Evolutionary conservation across 805 yeast genomes (phyloP).

Genomic region (Hanseniaspora lindneri): DNA sequence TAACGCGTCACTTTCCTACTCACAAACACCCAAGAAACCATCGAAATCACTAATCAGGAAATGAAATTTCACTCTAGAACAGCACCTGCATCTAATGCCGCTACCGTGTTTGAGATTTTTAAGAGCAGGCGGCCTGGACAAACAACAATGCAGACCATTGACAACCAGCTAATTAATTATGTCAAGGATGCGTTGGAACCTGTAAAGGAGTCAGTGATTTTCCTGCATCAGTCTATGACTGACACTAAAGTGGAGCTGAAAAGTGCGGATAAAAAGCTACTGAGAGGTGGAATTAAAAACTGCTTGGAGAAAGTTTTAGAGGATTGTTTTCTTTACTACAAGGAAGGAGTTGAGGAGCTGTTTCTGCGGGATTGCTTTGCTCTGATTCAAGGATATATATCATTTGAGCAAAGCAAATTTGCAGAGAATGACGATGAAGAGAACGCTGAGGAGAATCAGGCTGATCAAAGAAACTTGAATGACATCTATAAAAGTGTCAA

Average conservation of each 20-base stretch:
- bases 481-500: not conserved
- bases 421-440: too few relatives aligned
- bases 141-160: not conserved
- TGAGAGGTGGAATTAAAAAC: slow-evolving; percentile 2
- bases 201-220: not conserved
- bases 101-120: not conserved
- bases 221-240: not conserved
- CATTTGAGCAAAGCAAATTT: not conserved
- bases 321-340: not conserved
- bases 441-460: too few relatives aligned
- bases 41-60: not conserved
- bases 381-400: slow-evolving; percentile 6
- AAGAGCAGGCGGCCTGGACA: too few relatives aligned
- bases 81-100: too few relatives aligned
- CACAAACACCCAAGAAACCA: too few relatives aligned
- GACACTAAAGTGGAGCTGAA: not conserved
- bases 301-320: not conserved
- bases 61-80: not conserved
- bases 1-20: too few relatives aligned
- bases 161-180: not conserved
- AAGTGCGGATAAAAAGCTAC: not conserved
- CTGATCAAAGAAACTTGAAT: not conserved
- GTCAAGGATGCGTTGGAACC: not conserved
- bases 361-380: not conserved
- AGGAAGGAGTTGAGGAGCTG: not conserved